Evolutionary conservation across 306 rosid genomes (phyloP).

Genomic region (Argentina anserina): DNA sequence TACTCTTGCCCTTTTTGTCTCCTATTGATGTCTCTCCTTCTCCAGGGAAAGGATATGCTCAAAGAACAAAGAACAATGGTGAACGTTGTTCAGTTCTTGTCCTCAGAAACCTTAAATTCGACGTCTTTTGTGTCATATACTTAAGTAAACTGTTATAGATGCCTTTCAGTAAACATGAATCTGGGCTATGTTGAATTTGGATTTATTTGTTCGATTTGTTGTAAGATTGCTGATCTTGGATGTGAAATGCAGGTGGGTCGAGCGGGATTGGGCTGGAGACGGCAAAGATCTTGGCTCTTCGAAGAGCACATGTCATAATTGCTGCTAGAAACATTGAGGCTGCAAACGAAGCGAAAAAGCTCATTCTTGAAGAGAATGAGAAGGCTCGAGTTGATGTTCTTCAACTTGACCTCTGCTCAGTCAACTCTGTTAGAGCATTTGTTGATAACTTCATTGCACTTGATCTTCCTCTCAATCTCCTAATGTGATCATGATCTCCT

Average conservation of each 20-base stretch:
- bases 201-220: background rate
- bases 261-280: slow-evolving; percentile 95
- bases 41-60: no score
- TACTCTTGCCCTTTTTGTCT: background rate
- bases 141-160: background rate
- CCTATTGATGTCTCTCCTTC: background rate
- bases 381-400: slow-evolving; percentile 58
- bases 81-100: background rate
- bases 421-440: slow-evolving; percentile 58
- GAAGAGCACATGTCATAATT: slow-evolving; percentile 64
- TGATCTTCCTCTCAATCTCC: slow-evolving; percentile 75
- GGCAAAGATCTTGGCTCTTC: slow-evolving; percentile 60
- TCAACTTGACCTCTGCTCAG: slow-evolving; percentile 65
- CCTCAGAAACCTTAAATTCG: background rate
- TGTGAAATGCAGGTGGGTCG: slow-evolving; percentile 64
- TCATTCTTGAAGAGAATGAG: slow-evolving; percentile 35
- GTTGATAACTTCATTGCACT: slow-evolving; percentile 58
- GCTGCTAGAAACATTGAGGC: slow-evolving; percentile 74
- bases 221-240: background rate
- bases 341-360: slow-evolving; percentile 61
- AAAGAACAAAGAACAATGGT: background rate
- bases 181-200: background rate
- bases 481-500: slow-evolving; percentile 48
- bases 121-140: background rate
- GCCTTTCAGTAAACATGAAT: background rate